phyloP scores from a whole-genome alignment of 805 yeast genomes.

The Candida takata region DNA sequence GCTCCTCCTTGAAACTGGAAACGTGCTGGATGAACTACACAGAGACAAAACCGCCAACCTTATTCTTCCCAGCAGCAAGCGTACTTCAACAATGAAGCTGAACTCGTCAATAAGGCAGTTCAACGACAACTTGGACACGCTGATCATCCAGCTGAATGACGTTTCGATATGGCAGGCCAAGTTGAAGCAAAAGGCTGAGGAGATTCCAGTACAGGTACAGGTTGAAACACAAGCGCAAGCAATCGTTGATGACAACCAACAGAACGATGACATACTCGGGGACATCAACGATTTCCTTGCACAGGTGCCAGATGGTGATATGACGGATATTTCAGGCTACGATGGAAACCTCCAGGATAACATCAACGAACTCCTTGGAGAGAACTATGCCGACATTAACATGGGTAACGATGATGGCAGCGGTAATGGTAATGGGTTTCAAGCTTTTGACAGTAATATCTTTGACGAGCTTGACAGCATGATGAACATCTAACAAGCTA shows the following conservation, averaged over 20 bases:
- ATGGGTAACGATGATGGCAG: too few relatives aligned
- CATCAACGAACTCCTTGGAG: constrained; percentile 19
- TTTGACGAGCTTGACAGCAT: constrained; percentile 23
- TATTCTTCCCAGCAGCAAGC: constrained; percentile 17
- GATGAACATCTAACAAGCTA: constrained; percentile 18
- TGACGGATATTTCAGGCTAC: constrained; percentile 21
- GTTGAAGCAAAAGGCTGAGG: constrained; percentile 11
- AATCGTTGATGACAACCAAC: constrained; percentile 1
- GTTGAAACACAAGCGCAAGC: constrained; percentile 6
- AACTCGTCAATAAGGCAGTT: constrained; percentile 14
- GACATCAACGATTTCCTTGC: constrained; percentile 24
- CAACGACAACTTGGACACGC: constrained; percentile 16
- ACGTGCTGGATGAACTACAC: constrained; percentile 17
- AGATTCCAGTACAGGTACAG: too few relatives aligned
- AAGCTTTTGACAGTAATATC: constrained; percentile 12
- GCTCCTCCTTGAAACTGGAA: constrained; percentile 18
- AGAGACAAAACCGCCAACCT: constrained; percentile 19
- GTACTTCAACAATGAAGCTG: constrained; percentile 5
- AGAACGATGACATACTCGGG: constrained; percentile 16
- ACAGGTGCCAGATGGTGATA: constrained; percentile 26
- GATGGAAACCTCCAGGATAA: constrained; percentile 12
- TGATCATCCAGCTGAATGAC: constrained; percentile 21
- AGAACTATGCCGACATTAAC: constrained; percentile 4
- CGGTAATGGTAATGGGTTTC: not conserved
- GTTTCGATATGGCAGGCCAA: constrained; percentile 15